These are phyloP conservation scores for Leccinum solheimii DNA, from an alignment of 1,284 basidiomycete genomes.

Conservation along the genomic window DNA sequence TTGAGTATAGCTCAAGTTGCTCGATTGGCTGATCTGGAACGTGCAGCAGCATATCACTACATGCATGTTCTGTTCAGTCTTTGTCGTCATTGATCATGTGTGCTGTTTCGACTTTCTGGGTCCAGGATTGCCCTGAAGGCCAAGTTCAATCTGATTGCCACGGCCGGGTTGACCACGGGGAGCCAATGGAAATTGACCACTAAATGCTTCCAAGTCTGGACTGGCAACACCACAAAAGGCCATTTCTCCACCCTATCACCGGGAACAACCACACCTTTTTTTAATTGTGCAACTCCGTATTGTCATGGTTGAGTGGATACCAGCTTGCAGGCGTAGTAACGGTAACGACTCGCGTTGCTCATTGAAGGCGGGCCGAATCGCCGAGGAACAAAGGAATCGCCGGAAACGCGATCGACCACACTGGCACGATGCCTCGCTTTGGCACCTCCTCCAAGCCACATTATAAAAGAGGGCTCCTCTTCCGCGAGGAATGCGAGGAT, in stretches of 20 bases:
- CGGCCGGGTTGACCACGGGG: too few species aligned
- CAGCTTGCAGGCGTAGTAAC: background rate
- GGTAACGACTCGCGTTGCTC: background rate
- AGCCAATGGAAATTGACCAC: background rate
- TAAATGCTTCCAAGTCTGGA: too few species aligned
- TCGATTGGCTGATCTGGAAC: too few species aligned
- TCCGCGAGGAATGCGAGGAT: background rate
- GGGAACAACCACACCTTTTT: background rate
- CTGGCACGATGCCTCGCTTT: background rate
- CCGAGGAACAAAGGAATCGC: slow-evolving; percentile 6
- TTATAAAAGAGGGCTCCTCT: background rate
- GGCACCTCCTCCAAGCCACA: background rate
- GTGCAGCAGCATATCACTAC: too few species aligned
- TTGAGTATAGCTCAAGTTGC: too few species aligned
- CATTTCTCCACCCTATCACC: background rate
- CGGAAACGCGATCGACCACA: background rate
- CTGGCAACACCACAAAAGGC: background rate
- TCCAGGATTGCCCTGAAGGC: too few species aligned
- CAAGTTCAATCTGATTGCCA: too few species aligned
- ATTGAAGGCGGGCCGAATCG: background rate
- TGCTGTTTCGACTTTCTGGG: too few species aligned
- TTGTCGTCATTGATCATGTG: too few species aligned
- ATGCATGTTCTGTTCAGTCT: too few species aligned
- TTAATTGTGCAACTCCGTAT: slow-evolving; percentile 5
- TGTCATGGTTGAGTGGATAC: slow-evolving; percentile 19